A percentile compares a stretch with the other conserved stretches of the same genome.
Evolutionary conservation across 73 alveolate genomes (phyloP).

Genomic region (Uronychia setigera): DNA sequence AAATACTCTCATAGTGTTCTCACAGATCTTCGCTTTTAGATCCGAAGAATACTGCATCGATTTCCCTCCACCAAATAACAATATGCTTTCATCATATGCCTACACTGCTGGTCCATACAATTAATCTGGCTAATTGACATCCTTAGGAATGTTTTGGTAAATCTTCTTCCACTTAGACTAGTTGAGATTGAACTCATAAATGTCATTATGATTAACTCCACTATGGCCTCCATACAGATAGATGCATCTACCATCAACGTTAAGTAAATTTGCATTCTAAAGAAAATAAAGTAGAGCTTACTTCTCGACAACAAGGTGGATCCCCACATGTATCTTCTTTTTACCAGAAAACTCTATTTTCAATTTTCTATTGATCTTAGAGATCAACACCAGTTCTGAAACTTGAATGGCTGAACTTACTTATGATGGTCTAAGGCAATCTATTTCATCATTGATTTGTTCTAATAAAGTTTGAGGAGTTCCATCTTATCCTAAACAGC

Average conservation of each 20-base stretch:
- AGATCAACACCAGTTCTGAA: neutral
- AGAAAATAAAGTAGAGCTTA: neutral
- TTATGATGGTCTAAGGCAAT: neutral
- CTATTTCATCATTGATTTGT: neutral
- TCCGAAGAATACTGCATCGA: neutral
- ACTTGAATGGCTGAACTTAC: neutral
- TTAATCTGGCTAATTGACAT: neutral
- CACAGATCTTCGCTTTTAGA: neutral
- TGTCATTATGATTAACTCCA: constrained; percentile 4
- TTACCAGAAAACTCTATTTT: constrained; percentile 1
- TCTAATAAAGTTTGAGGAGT: neutral
- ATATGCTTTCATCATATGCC: neutral
- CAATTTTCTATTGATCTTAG: neutral
- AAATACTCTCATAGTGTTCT: neutral
- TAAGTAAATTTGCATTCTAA: neutral
- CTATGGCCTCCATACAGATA: constrained; percentile 6
- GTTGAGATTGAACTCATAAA: neutral
- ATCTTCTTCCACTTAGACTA: neutral
- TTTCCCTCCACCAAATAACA: constrained; percentile 16
- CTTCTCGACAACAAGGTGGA: constrained; percentile 5
- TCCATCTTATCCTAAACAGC: neutral
- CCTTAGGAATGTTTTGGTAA: neutral
- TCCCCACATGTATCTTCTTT: neutral
- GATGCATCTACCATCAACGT: neutral
- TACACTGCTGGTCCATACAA: neutral